Conservation (phyloP, 441 rosid genomes). For the Francoa sonchifolia region DNA sequence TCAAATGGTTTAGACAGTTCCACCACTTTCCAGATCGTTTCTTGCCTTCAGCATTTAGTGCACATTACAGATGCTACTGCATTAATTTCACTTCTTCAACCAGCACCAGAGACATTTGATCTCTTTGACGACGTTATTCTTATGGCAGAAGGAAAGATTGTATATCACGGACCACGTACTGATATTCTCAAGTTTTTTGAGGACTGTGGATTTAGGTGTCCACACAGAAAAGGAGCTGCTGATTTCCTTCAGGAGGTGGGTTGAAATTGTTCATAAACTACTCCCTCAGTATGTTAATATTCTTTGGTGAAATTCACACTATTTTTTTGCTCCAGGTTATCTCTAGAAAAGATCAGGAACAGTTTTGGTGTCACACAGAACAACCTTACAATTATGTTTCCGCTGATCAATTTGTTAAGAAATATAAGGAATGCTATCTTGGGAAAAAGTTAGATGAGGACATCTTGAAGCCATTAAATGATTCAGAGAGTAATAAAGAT, state of each 20-base stretch:
- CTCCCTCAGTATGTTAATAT: too few relatives aligned
- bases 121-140: constrained; percentile 72
- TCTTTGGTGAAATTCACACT: too few relatives aligned
- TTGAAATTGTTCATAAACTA: too few relatives aligned
- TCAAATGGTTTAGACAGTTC: constrained; percentile 96
- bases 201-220: constrained; percentile 72
- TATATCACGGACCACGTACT: constrained; percentile 75
- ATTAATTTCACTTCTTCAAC: constrained; percentile 72
- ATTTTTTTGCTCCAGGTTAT: constrained; percentile 81
- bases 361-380: constrained; percentile 58
- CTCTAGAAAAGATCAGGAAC: constrained; percentile 83
- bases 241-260: constrained; percentile 98
- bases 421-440: constrained; percentile 18
- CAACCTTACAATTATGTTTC: constrained; percentile 43
- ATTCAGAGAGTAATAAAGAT: constrained; percentile 54
- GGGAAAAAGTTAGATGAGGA: constrained; percentile 24
- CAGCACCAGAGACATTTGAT: constrained; percentile 87
- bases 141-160: constrained; percentile 73
- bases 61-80: constrained; percentile 72
- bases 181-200: constrained; percentile 57
- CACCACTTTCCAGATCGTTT: constrained; percentile 75
- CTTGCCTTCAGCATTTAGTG: constrained; percentile 73
- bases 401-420: constrained; percentile 28
- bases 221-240: constrained; percentile 82
- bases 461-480: constrained; percentile 23